Evolutionary conservation across 352 stramenopile species (phyloP), one percentile per base, ranked within the genome.

Genomic region (Globisporangium cylindrosporum): DNA sequence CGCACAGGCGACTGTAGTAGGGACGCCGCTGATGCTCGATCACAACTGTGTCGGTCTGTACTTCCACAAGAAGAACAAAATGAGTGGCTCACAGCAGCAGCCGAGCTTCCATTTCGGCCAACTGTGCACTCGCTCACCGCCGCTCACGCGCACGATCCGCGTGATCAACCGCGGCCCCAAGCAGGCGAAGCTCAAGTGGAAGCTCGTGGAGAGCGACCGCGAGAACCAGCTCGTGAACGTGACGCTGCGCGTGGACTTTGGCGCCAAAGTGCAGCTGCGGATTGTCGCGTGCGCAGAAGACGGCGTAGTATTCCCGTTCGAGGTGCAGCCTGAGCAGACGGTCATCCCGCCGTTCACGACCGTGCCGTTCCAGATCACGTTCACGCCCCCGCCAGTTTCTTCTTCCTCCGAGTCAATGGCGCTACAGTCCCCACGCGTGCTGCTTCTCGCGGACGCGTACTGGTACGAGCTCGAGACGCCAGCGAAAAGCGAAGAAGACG

Each of bases 151-250:
- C 2, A 84, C 77, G 18, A 62, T 93, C 22, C 82, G 82, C 0
- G 76, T 95, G n/a, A 67, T 86, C 32, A 95, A 95, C 66, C 80
- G 82, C 25, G 82, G 84, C 0, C 87, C 87, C 0, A 82, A 86
- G 46, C 70, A 73, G 18, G 86, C 82, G 38, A 73, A 68, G 12
- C 54, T 95, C 27, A 76, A 74, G 62, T 93, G 85, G 85, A 80
- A 83, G 56, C 53, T 95, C 48, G 73, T 80, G 20, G 74, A 84
- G 54, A 75, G 73, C 53, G 76, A 74, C 5, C 66, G 65, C 25
- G 81, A 90, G 59, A 73, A 88, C 56, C 81, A 89, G 63, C 72
- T 86, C 25, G 83, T 93, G 9, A 71, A 62, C 14, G 72, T 91
- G 22, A 77, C 82, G 4, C 68, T 93, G 53, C 80, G 78, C 14